Evolutionary conservation across 176 grass and related monocot genomes (phyloP).

Genomic region (Oryza brachyantha): DNA sequence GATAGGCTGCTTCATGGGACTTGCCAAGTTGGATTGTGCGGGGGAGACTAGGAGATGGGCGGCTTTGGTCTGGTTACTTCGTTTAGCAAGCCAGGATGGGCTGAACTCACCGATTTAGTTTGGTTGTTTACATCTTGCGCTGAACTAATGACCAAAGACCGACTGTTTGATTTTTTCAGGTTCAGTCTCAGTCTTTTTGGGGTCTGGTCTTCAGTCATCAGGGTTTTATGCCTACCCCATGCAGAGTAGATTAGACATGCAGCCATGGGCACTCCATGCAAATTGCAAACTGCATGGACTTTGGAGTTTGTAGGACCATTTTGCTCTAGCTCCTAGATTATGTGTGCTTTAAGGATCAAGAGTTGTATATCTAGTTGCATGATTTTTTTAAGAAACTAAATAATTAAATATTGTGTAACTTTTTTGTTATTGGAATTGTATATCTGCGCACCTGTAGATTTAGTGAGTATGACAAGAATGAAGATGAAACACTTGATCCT

Average conservation of each 20-base stretch:
- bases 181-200: too few species aligned
- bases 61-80: too few species aligned
- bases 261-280: constrained; percentile 1
- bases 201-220: too few species aligned
- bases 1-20: too few species aligned
- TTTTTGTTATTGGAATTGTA: neutral
- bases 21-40: too few species aligned
- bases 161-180: too few species aligned
- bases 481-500: constrained; percentile 3
- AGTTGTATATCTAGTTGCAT: neutral
- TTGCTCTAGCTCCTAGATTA: neutral
- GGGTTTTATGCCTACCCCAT: too few species aligned
- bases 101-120: too few species aligned
- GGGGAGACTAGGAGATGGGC: too few species aligned
- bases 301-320: neutral
- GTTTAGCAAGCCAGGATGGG: too few species aligned
- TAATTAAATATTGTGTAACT: neutral
- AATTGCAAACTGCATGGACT: neutral
- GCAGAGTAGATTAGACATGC: neutral
- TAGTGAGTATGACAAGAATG: neutral
- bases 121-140: too few species aligned
- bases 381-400: constrained; percentile 7
- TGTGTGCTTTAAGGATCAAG: neutral
- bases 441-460: neutral
- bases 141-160: too few species aligned